Percentiles rank a stretch among this genome's conserved stretches.
These are phyloP conservation scores for Aquilaria yunnanensis DNA, from an alignment of 345 rosid genomes.

Conservation along the genomic window DNA sequence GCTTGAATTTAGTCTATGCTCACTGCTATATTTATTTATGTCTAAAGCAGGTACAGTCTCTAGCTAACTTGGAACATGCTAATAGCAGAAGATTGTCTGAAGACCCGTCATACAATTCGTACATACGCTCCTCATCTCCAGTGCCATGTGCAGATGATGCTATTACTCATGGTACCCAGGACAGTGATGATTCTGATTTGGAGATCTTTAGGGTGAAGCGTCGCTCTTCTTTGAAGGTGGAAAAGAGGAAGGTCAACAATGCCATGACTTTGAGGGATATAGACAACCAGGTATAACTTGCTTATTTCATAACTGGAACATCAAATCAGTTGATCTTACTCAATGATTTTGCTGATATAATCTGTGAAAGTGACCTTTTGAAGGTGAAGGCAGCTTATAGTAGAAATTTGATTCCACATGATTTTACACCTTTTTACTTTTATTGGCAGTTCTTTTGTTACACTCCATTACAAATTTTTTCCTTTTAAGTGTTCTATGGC, in stretches of 20 bases:
- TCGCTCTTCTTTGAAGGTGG: constrained; percentile 59
- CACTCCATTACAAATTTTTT: too few species aligned
- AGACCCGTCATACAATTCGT: constrained; percentile 28
- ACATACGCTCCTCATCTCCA: constrained; percentile 28
- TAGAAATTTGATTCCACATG: too few species aligned
- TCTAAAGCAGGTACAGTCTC: constrained; percentile 38
- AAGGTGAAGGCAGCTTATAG: too few species aligned
- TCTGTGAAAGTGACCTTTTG: too few species aligned
- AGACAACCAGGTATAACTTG: constrained; percentile 53
- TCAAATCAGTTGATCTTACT: too few species aligned
- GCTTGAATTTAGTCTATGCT: neutral
- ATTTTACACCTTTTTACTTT: too few species aligned
- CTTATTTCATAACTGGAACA: neutral
- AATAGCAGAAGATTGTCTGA: constrained; percentile 28
- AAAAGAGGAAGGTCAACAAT: constrained; percentile 43
- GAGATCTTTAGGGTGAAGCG: constrained; percentile 92
- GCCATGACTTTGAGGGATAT: constrained; percentile 31
- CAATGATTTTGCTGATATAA: too few species aligned
- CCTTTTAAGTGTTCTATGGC: too few species aligned
- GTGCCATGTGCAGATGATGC: constrained; percentile 29
- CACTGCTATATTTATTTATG: constrained; percentile 8
- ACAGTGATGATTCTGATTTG: constrained; percentile 79
- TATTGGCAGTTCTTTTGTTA: too few species aligned
- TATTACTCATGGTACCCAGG: constrained; percentile 26
- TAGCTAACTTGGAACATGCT: constrained; percentile 30